Percentiles rank a stretch among this genome's conserved stretches.
phyloP scores from a whole-genome alignment of 768 basidiomycete genomes.

The Boletus insuetus region DNA sequence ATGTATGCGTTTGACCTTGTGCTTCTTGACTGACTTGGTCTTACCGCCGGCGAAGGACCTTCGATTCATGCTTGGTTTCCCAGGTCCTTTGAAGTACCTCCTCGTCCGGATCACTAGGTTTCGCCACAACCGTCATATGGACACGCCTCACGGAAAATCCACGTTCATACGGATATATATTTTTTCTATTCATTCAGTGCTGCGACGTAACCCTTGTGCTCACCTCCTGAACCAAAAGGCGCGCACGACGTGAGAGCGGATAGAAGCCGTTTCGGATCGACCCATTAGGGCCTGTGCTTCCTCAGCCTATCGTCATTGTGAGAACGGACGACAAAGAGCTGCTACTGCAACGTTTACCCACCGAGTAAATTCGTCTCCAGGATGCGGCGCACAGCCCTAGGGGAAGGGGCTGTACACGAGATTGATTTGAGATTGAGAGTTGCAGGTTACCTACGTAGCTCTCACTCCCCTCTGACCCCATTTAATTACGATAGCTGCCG shows the following conservation, averaged over 20 bases:
- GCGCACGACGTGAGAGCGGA: constrained; percentile 7
- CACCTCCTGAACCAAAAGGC: neutral
- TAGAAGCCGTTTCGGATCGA: constrained; percentile 8
- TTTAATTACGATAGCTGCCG: constrained; percentile 2
- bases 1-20: too few relatives aligned
- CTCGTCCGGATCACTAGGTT: neutral
- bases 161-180: constrained; percentile 9
- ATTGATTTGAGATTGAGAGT: constrained; percentile 15
- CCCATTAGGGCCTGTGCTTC: constrained; percentile 2
- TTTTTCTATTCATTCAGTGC: neutral
- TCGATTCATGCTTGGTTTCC: too few relatives aligned
- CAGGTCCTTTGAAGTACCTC: neutral
- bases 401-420: constrained; percentile 4
- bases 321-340: neutral
- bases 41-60: neutral
- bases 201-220: neutral
- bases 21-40: neutral
- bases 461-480: constrained; percentile 11
- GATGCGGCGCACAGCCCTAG: constrained; percentile 15
- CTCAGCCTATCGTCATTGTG: neutral
- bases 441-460: neutral
- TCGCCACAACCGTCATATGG: neutral
- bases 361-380: constrained; percentile 5
- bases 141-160: neutral
- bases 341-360: neutral